phyloP scores from a whole-genome alignment of 108 stramenopile species.

The Skeletonema grethae region DNA sequence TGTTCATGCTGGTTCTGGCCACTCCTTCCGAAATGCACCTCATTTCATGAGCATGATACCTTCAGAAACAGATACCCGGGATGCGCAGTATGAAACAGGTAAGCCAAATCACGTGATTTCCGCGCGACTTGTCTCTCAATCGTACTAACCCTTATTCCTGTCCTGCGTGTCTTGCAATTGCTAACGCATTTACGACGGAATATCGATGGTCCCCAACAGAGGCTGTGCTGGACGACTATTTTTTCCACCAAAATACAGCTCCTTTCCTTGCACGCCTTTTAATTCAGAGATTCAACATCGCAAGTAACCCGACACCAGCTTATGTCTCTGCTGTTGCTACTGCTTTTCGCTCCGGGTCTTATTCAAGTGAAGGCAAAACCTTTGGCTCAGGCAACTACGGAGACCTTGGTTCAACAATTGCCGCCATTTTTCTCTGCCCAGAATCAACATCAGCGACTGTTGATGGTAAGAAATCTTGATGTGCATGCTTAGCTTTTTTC shows the following conservation, averaged over 20 bases:
- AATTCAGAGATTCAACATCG: constrained; percentile 59
- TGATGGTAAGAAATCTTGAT: constrained; percentile 7
- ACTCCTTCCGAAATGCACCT: constrained; percentile 55
- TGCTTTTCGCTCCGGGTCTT: constrained; percentile 64
- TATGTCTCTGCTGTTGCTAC: constrained; percentile 47
- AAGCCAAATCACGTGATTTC: too few relatives aligned
- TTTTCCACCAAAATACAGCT: constrained; percentile 61
- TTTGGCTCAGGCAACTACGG: constrained; percentile 64
- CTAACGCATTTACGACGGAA: too few relatives aligned
- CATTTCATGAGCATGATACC: constrained; percentile 49
- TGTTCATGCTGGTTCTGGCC: constrained; percentile 27
- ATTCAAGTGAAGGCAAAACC: constrained; percentile 24
- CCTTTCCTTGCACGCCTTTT: constrained; percentile 65
- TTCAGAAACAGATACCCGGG: constrained; percentile 38
- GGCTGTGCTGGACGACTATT: constrained; percentile 67
- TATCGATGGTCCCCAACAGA: constrained; percentile 12
- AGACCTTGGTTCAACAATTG: constrained; percentile 55
- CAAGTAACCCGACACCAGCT: constrained; percentile 66
- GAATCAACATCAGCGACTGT: constrained; percentile 51
- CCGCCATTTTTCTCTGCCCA: constrained; percentile 59
- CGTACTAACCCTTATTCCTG: too few relatives aligned
- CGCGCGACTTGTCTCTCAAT: too few relatives aligned
- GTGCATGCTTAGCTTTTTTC: too few relatives aligned
- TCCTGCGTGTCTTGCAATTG: too few relatives aligned
- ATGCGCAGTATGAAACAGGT: constrained; percentile 56